These are phyloP conservation scores for Kluyveromyces sp. DNA, from an alignment of 1,139 yeast species.

Conservation along the genomic window DNA sequence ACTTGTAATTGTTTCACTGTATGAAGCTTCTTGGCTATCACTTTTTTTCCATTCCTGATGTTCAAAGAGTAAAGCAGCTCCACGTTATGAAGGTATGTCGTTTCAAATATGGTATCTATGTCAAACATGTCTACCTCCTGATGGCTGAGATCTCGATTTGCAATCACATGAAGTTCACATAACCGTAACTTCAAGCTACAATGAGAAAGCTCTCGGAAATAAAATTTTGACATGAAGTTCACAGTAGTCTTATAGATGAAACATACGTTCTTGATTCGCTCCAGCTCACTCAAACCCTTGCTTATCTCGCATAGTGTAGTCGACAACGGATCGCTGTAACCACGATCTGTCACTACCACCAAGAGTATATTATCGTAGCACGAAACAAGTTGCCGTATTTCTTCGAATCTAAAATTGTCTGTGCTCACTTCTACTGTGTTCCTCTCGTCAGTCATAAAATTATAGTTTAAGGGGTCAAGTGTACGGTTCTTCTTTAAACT, in stretches of 20 bases:
- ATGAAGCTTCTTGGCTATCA: slow-evolving; percentile 16
- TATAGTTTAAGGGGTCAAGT: slow-evolving; percentile 9
- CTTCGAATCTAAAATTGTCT: slow-evolving; percentile 4
- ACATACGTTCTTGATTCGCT: slow-evolving; percentile 14
- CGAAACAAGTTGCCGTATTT: slow-evolving; percentile 6
- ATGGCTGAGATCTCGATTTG: slow-evolving; percentile 10
- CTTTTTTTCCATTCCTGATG: slow-evolving; percentile 13
- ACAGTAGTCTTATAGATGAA: slow-evolving; percentile 20
- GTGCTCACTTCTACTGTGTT: slow-evolving; percentile 11
- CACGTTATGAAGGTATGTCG: slow-evolving; percentile 20
- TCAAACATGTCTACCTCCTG: slow-evolving; percentile 17
- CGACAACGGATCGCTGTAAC: slow-evolving; percentile 13
- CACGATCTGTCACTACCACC: slow-evolving; percentile 11
- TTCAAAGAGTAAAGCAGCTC: slow-evolving; percentile 19
- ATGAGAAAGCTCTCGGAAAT: slow-evolving; percentile 21
- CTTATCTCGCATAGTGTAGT: slow-evolving; percentile 14
- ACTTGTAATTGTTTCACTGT: slow-evolving; percentile 17
- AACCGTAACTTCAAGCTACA: slow-evolving; percentile 11
- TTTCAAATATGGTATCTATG: slow-evolving; percentile 21
- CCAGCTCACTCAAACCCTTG: slow-evolving; percentile 4
- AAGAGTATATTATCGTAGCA: slow-evolving; percentile 11
- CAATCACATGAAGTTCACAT: slow-evolving; percentile 24
- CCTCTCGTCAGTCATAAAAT: slow-evolving; percentile 8
- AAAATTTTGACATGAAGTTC: slow-evolving; percentile 24
- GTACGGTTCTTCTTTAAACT: not conserved